Evolutionary conservation across 768 basidiomycete genomes (phyloP).

Genomic region (Inosperma sp.): DNA sequence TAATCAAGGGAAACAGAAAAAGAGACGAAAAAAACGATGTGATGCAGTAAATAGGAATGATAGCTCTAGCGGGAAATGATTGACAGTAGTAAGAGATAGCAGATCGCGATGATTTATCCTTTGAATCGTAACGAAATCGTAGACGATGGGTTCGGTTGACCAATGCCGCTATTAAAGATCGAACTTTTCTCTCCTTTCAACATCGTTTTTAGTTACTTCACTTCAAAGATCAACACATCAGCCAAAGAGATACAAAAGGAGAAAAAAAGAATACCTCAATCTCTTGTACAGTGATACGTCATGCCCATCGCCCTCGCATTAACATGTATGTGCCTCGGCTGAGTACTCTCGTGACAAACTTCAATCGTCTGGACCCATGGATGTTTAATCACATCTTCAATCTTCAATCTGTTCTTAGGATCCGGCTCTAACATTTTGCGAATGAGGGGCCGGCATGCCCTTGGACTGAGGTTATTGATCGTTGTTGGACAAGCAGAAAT

Average conservation of each 20-base stretch:
- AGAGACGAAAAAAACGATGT: too few species aligned
- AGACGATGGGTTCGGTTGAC: too few species aligned
- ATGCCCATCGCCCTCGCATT: constrained; percentile 56
- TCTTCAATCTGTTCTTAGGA: constrained; percentile 65
- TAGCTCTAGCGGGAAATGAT: too few species aligned
- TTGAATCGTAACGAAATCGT: too few species aligned
- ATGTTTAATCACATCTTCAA: constrained; percentile 78
- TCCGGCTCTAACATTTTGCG: constrained; percentile 96
- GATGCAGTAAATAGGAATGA: too few species aligned
- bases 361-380: constrained; percentile 79
- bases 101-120: too few species aligned
- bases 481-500: constrained; percentile 56
- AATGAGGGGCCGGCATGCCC: constrained; percentile 76
- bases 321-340: constrained; percentile 70
- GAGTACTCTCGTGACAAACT: constrained; percentile 65
- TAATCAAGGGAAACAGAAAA: too few species aligned
- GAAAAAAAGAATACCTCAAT: constrained; percentile 4
- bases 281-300: constrained; percentile 34
- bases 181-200: neutral
- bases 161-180: too few species aligned
- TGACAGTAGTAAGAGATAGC: too few species aligned
- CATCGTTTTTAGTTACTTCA: neutral
- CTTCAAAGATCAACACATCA: neutral
- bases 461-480: constrained; percentile 84
- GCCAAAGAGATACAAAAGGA: neutral